Evolutionary conservation across 257 asterid genomes (phyloP), one percentile per base, ranked within the genome.

Genomic region (Hygrophila difformis): DNA sequence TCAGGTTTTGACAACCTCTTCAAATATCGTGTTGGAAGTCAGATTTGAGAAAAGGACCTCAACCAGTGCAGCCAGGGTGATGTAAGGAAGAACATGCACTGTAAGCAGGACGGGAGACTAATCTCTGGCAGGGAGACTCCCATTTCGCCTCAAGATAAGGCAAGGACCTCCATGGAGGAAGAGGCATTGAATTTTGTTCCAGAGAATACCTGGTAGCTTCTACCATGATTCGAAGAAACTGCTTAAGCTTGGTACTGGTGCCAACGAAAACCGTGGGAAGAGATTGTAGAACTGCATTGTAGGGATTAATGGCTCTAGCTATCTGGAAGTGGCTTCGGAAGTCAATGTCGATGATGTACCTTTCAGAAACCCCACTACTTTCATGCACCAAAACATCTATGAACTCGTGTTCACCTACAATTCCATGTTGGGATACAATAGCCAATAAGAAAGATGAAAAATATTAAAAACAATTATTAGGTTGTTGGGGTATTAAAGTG

Each of bases 111-210:
- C 56, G 43, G 13, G 24, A 26, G 16, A 56, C 53, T 13, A 29
- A 56, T 68, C 65, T 65, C 39, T 68, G 56, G 44, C 58, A 49
- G 19, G 73, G 66, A 10, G 75, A 67, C 28, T 73, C 76, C 80
- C 80, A 73, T 51, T 73, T 73, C 37, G 80, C 61, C 57, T 64
- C 68, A 45, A 73, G 47, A 55, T 73, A 73, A 49, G 76, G 61
- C 42, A 73, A 63, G 40, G 80, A 68, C 39, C 80, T 49, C 80
- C 80, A 73, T 16, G 80, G 80, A 37, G 80, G 80, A 49, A 73
- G 53, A 23, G 80, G 80, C 80, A 68, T 73, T 6, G 73, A 61
- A 49, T 73, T 73, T 55, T 68, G 76, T 46, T 73, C 68, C 3
- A 73, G 80, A 5, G 80, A 73, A 34, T 20, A 53, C 34, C 40